Conservation (phyloP, 2,329 filamentous ascomycete genomes). For the Aspergillus calidoustus region DNA sequence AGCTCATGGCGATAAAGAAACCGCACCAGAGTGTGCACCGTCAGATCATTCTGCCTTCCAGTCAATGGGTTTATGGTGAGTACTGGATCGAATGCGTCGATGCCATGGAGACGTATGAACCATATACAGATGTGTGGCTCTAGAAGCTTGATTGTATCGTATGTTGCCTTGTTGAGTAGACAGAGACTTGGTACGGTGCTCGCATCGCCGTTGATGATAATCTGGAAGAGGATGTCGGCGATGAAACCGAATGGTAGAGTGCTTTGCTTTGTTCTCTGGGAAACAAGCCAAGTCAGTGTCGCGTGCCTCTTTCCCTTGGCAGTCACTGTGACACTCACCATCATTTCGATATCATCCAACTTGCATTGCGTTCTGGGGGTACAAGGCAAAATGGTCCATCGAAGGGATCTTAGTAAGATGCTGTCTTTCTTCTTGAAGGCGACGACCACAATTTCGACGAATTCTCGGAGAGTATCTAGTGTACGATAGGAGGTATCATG, state of each 20-base stretch:
- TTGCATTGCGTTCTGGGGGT: slow-evolving; percentile 10
- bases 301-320: slow-evolving; percentile 7
- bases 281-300: slow-evolving; percentile 15
- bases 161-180: slow-evolving; percentile 32
- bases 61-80: slow-evolving; percentile 47
- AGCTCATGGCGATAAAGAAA: slow-evolving; percentile 30
- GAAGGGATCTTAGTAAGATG: slow-evolving; percentile 8
- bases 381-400: slow-evolving; percentile 17
- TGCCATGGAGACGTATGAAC: slow-evolving; percentile 52
- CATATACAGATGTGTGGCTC: slow-evolving; percentile 34
- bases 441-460: slow-evolving; percentile 19
- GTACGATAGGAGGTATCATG: slow-evolving; percentile 15
- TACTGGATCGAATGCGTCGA: slow-evolving; percentile 61
- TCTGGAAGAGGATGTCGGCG: slow-evolving; percentile 36
- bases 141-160: slow-evolving; percentile 31
- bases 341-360: slow-evolving; percentile 6
- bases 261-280: slow-evolving; percentile 19
- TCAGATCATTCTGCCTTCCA: slow-evolving; percentile 27
- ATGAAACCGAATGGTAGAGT: slow-evolving; percentile 28
- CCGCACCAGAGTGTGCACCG: slow-evolving; percentile 29
- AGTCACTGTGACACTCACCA: slow-evolving; percentile 8
- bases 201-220: slow-evolving; percentile 33
- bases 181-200: slow-evolving; percentile 29
- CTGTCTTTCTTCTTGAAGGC: slow-evolving; percentile 10
- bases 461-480: slow-evolving; percentile 6